Evolutionary conservation across 805 yeast genomes (phyloP).

Genomic region (Hanseniaspora hatyaiensis): DNA sequence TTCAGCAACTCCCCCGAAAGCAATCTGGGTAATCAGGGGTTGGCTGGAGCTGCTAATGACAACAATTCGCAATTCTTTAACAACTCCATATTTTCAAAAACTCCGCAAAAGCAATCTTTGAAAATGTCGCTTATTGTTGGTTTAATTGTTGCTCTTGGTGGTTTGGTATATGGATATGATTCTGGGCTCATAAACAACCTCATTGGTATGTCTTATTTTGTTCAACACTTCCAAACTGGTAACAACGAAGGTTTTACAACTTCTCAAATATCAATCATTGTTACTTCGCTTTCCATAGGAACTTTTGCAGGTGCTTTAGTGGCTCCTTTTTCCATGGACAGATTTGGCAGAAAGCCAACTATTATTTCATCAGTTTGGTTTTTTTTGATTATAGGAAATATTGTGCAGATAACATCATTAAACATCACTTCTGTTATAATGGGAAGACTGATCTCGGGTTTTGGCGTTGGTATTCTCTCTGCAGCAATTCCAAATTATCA

Average conservation of each 20-base stretch:
- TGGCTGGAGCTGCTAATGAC: no score
- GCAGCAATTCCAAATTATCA: slow-evolving; percentile 76
- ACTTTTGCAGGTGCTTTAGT: slow-evolving; percentile 57
- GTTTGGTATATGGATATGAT: slow-evolving; percentile 80
- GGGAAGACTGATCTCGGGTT: slow-evolving; percentile 63
- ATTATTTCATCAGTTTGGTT: slow-evolving; percentile 50
- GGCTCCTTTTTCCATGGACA: slow-evolving; percentile 57
- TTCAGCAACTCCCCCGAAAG: not conserved
- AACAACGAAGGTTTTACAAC: slow-evolving; percentile 42
- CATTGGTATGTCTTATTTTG: slow-evolving; percentile 62
- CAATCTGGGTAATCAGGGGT: no score
- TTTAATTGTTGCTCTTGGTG: slow-evolving; percentile 78
- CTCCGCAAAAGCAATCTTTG: slow-evolving; percentile 37
- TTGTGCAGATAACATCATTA: slow-evolving; percentile 50
- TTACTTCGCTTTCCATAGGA: slow-evolving; percentile 71
- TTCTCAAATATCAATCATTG: slow-evolving; percentile 55
- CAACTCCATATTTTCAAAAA: slow-evolving; percentile 22
- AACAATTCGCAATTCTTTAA: slow-evolving; percentile 12
- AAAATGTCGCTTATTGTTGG: slow-evolving; percentile 65
- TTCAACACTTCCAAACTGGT: slow-evolving; percentile 37
- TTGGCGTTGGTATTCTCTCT: slow-evolving; percentile 65
- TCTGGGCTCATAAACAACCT: slow-evolving; percentile 77
- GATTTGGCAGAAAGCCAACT: slow-evolving; percentile 57
- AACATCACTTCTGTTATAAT: slow-evolving; percentile 44
- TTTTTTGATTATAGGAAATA: slow-evolving; percentile 59